Conservation (phyloP, 768 basidiomycete species). For the Phylloporus arenicola region DNA sequence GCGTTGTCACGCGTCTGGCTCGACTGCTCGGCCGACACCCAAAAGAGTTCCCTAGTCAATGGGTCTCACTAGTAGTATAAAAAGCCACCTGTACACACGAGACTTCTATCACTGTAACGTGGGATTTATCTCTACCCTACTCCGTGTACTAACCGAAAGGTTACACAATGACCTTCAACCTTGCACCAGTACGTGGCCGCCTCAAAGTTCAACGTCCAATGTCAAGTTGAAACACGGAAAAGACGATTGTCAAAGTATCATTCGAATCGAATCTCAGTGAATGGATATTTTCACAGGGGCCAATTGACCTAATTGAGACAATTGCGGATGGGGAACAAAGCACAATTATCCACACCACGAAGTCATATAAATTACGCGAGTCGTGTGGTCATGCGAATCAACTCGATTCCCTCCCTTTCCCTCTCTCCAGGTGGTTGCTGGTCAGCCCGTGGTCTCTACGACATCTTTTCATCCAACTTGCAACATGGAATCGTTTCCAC, state of each 20-base stretch:
- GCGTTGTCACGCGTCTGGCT: too few relatives aligned
- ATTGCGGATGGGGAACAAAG: conserved; percentile 16
- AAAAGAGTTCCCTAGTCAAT: too few relatives aligned
- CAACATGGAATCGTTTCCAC: conserved; percentile 28
- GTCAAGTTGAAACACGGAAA: neutral
- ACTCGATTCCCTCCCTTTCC: conserved; percentile 1
- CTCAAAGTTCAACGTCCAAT: neutral
- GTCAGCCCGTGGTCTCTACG: conserved; percentile 16
- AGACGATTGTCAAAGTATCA: neutral
- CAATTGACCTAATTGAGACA: conserved; percentile 2
- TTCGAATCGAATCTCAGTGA: neutral
- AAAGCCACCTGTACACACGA: too few relatives aligned
- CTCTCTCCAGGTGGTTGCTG: conserved; percentile 20
- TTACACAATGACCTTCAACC: too few relatives aligned
- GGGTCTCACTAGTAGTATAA: too few relatives aligned
- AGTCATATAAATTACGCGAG: conserved; percentile 6
- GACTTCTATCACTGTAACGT: too few relatives aligned
- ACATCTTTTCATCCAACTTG: conserved; percentile 8
- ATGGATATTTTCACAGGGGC: conserved; percentile 11
- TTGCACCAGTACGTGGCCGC: too few relatives aligned
- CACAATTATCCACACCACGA: conserved; percentile 13
- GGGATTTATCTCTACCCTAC: too few relatives aligned
- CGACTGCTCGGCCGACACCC: too few relatives aligned
- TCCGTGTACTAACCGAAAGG: too few relatives aligned
- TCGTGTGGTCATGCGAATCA: neutral